Percentiles rank a stretch among this genome's conserved stretches.
Conservation (phyloP, 495 filamentous ascomycete genomes). For the Podospora comata region DNA sequence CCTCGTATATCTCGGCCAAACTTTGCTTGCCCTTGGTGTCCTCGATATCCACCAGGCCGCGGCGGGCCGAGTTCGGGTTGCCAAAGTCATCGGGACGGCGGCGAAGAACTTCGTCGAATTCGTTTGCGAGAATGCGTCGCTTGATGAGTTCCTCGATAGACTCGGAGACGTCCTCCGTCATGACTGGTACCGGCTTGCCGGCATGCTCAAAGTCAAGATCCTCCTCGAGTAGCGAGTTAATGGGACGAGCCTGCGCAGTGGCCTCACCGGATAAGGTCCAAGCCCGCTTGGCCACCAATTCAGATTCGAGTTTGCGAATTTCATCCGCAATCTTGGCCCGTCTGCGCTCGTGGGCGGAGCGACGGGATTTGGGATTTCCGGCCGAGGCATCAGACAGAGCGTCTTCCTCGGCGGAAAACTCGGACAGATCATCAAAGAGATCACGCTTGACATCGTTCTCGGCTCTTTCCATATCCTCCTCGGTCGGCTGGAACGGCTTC, state of each 20-base stretch:
- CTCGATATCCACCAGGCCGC: slow-evolving; percentile 74
- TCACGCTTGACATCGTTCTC: slow-evolving; percentile 88
- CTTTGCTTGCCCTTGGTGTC: slow-evolving; percentile 83
- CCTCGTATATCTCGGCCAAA: slow-evolving; percentile 90
- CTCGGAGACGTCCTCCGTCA: slow-evolving; percentile 90
- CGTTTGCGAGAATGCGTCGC: slow-evolving; percentile 80
- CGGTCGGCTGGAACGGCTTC: slow-evolving; percentile 36
- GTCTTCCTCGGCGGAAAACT: slow-evolving; percentile 53
- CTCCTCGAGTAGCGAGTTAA: slow-evolving; percentile 91
- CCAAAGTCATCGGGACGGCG: slow-evolving; percentile 69
- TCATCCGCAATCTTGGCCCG: slow-evolving; percentile 82
- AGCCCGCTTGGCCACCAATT: slow-evolving; percentile 83
- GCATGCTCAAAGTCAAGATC: slow-evolving; percentile 93
- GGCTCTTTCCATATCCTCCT: slow-evolving; percentile 73
- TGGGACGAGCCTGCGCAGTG: slow-evolving; percentile 70
- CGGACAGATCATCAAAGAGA: slow-evolving; percentile 79
- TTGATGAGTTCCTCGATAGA: slow-evolving; percentile 94
- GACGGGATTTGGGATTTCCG: slow-evolving; percentile 53
- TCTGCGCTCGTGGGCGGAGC: slow-evolving; percentile 80
- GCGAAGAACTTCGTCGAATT: slow-evolving; percentile 90
- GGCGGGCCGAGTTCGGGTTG: slow-evolving; percentile 51
- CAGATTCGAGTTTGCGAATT: slow-evolving; percentile 84
- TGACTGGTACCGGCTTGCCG: slow-evolving; percentile 93
- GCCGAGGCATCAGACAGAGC: slow-evolving; percentile 54
- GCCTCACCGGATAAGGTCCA: slow-evolving; percentile 93